Evolutionary conservation across 1,284 basidiomycete species (phyloP).

Genomic region (Takashimella koratensis): DNA sequence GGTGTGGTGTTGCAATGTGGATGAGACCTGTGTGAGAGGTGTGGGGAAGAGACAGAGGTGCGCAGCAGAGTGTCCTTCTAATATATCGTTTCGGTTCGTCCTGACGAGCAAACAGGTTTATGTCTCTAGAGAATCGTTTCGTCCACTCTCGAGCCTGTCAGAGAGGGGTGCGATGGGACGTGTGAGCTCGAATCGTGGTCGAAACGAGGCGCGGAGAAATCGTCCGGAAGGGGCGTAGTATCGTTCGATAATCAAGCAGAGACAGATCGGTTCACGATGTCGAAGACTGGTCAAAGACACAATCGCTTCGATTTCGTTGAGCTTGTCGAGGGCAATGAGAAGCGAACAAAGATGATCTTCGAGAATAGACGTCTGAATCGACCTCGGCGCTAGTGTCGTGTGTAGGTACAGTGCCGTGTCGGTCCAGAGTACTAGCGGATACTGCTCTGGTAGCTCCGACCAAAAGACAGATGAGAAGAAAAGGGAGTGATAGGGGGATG

Average conservation of each 20-base stretch:
- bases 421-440: not conserved
- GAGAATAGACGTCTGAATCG: not conserved
- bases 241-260: not conserved
- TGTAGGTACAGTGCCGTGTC: not conserved
- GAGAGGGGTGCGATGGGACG: no score
- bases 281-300: not conserved
- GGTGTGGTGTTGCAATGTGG: not conserved
- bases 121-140: not conserved
- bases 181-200: no score
- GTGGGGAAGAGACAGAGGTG: not conserved
- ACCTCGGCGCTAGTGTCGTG: not conserved
- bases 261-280: not conserved
- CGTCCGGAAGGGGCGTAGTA: no score
- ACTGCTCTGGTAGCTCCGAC: no score
- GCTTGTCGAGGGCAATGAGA: not conserved
- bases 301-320: not conserved
- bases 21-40: not conserved
- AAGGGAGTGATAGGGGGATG: no score
- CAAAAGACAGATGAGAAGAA: no score
- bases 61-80: not conserved
- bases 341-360: not conserved
- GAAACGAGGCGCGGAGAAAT: no score
- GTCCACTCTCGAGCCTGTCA: not conserved
- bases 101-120: no score
- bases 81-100: not conserved